These are phyloP conservation scores for Nicotiana paniculata DNA, from an alignment of 257 asterid species.

Conservation along the genomic window DNA sequence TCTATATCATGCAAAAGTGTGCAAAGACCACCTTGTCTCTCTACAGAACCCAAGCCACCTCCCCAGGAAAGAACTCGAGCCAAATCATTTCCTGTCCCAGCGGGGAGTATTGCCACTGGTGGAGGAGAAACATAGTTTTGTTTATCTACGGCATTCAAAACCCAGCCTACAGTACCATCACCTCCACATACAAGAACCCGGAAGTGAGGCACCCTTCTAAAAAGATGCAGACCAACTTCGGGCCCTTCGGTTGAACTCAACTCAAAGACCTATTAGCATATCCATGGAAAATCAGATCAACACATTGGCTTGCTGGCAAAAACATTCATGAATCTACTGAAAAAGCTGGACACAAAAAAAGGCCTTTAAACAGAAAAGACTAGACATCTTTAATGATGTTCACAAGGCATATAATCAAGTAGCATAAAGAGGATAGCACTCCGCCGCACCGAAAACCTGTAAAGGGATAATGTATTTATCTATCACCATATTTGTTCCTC, in stretches of 20 bases:
- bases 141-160: constrained; percentile 78
- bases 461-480: not conserved
- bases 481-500: not conserved
- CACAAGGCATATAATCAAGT: not conserved
- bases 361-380: not conserved
- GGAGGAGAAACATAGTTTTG: constrained; percentile 95
- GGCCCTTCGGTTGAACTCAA: constrained; percentile 90
- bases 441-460: not conserved
- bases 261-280: constrained; percentile 51
- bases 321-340: not conserved
- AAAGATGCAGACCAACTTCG: constrained; percentile 81
- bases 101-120: constrained; percentile 98
- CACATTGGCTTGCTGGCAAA: not conserved
- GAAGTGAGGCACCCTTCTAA: constrained; percentile 84
- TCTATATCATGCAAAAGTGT: constrained; percentile 79
- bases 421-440: not conserved
- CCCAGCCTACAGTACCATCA: constrained; percentile 99
- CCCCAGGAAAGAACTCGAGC: constrained; percentile 99
- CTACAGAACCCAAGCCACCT: constrained; percentile 91
- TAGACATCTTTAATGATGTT: not conserved
- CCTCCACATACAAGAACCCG: constrained; percentile 94
- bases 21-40: constrained; percentile 97
- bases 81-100: constrained; percentile 98
- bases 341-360: not conserved
- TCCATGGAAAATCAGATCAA: constrained; percentile 11